Conservation (phyloP, 768 basidiomycete species). For the Leccinellum rugosiceps region DNA sequence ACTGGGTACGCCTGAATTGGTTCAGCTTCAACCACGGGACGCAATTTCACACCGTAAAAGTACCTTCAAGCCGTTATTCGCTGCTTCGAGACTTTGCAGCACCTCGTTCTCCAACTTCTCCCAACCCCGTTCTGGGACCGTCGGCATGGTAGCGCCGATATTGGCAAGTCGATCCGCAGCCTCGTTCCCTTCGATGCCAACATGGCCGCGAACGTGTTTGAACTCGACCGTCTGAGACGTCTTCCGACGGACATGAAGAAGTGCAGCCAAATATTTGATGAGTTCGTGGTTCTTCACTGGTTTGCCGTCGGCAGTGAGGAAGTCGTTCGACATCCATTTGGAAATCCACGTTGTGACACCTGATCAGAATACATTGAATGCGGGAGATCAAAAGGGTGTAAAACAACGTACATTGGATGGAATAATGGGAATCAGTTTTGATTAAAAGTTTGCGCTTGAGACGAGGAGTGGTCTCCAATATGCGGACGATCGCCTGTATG, state of each 20-base stretch:
- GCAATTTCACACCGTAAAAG: background rate
- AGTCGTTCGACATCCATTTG: conserved; percentile 61
- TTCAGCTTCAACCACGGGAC: conserved; percentile 4
- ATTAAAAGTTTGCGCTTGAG: conserved; percentile 60
- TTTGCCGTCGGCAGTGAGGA: conserved; percentile 41
- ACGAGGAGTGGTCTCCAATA: conserved; percentile 69
- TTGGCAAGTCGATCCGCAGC: conserved; percentile 77
- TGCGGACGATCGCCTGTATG: conserved; percentile 80
- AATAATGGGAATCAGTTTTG: conserved; percentile 84
- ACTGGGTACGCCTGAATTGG: conserved; percentile 31
- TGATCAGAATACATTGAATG: conserved; percentile 30
- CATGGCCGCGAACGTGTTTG: conserved; percentile 76
- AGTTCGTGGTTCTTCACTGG: conserved; percentile 72
- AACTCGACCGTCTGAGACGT: conserved; percentile 58
- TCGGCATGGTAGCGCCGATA: conserved; percentile 43
- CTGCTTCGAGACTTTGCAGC: conserved; percentile 7
- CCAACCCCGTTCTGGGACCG: conserved; percentile 60
- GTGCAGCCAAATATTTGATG: conserved; percentile 65
- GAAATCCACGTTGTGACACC: conserved; percentile 68
- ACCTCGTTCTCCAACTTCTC: conserved; percentile 21
- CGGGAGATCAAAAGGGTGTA: background rate
- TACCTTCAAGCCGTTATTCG: conserved; percentile 20
- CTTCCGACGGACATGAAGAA: conserved; percentile 51
- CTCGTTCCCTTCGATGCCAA: conserved; percentile 79
- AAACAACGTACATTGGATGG: conserved; percentile 59